A percentile compares a stretch with the other conserved stretches of the same genome.
Evolutionary conservation across 352 stramenopile genomes (phyloP).

Genomic region (Phytophthora quininea): DNA sequence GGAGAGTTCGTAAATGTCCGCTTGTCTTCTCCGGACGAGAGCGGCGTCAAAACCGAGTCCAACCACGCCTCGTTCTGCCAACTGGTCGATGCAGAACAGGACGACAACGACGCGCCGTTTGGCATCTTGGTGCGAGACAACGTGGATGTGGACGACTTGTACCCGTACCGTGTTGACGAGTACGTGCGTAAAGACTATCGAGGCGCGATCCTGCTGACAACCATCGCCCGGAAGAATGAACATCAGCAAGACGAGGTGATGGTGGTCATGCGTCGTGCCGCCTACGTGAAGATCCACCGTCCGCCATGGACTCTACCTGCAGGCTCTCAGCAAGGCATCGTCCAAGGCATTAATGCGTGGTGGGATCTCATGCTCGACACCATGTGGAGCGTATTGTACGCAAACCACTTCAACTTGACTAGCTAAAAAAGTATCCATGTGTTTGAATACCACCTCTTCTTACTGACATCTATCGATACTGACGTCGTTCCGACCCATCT

Average conservation of each 20-base stretch:
- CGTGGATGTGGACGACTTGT: conserved; percentile 25
- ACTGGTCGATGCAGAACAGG: conserved; percentile 8
- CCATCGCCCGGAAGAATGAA: background rate
- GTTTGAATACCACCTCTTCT: background rate
- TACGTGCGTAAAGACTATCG: conserved; percentile 23
- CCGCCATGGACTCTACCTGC: conserved; percentile 11
- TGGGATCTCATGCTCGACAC: conserved; percentile 12
- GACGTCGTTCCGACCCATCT: conserved; percentile 11
- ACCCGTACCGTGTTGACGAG: conserved; percentile 20
- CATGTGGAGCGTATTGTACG: conserved; percentile 7
- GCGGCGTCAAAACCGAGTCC: conserved; percentile 19
- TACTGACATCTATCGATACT: background rate
- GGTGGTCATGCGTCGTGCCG: conserved; percentile 18
- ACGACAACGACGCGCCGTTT: background rate
- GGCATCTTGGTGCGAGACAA: conserved; percentile 22
- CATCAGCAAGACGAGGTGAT: conserved; percentile 9
- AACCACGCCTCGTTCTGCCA: conserved; percentile 21
- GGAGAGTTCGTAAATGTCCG: conserved; percentile 15
- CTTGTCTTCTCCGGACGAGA: conserved; percentile 19
- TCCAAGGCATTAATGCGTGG: conserved; percentile 17
- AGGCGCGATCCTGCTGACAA: conserved; percentile 17
- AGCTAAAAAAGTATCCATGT: conserved; percentile 4
- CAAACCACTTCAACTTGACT: background rate
- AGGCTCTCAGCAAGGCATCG: conserved; percentile 3
- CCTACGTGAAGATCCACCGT: conserved; percentile 18